Conservation (phyloP, 78 protist genomes). For the Thecamonas trahens region DNA sequence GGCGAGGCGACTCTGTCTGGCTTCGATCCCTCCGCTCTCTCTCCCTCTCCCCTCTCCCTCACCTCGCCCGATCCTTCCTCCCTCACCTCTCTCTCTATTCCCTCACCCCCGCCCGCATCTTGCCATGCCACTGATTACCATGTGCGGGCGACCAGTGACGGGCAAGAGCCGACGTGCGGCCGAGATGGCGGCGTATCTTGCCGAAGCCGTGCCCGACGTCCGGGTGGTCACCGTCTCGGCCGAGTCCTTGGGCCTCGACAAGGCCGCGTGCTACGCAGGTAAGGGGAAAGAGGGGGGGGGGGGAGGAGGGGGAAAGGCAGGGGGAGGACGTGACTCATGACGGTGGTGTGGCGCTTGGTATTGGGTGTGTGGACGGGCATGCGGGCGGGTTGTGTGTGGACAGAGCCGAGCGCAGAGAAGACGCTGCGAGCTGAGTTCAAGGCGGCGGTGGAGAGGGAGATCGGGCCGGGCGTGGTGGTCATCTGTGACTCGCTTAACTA, state of each 20-base stretch:
- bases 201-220: neutral
- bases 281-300: constrained; percentile 1
- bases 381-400: neutral
- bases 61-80: no score
- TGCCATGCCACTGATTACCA: constrained; percentile 41
- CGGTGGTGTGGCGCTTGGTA: neutral
- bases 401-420: constrained; percentile 41
- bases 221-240: neutral
- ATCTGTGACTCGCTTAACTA: constrained; percentile 66
- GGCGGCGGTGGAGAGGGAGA: constrained; percentile 45
- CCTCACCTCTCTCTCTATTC: no score
- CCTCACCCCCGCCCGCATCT: neutral
- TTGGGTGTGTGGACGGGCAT: neutral
- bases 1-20: no score
- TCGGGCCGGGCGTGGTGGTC: constrained; percentile 33
- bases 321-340: neutral
- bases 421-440: constrained; percentile 48
- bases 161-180: constrained; percentile 32
- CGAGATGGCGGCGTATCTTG: neutral
- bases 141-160: constrained; percentile 30
- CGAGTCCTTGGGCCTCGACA: neutral
- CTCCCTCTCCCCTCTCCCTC: no score
- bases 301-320: neutral
- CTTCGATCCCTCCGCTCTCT: no score
- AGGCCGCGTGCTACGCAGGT: neutral